phyloP scores from a whole-genome alignment of 2,329 filamentous ascomycete species.

The Aspergillus sp. region DNA sequence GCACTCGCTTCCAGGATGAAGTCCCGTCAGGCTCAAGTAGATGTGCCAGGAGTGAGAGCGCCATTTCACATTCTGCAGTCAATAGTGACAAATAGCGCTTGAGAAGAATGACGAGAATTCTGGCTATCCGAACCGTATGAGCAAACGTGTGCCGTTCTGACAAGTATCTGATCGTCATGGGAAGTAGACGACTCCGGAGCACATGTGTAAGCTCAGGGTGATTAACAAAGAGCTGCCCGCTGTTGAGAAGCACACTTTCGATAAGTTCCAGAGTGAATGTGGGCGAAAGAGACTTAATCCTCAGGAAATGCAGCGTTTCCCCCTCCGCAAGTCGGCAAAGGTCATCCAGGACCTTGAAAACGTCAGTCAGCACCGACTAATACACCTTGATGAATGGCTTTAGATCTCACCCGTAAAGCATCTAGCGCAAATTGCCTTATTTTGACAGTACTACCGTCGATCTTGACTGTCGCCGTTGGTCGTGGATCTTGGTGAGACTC shows the following conservation, averaged over 20 bases:
- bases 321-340: slow-evolving; percentile 86
- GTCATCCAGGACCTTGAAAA: slow-evolving; percentile 76
- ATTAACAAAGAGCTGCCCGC: slow-evolving; percentile 75
- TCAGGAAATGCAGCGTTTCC: slow-evolving; percentile 79
- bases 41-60: slow-evolving; percentile 79
- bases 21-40: slow-evolving; percentile 83
- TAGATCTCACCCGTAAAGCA: slow-evolving; percentile 68
- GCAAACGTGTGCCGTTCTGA: slow-evolving; percentile 80
- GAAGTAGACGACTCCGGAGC: slow-evolving; percentile 77
- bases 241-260: slow-evolving; percentile 85
- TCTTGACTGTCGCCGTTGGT: slow-evolving; percentile 68
- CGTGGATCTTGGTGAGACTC: slow-evolving; percentile 52
- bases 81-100: slow-evolving; percentile 77
- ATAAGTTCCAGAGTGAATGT: slow-evolving; percentile 90
- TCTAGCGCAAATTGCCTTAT: slow-evolving; percentile 80
- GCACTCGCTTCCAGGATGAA: slow-evolving; percentile 79
- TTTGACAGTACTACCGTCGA: slow-evolving; percentile 66
- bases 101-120: slow-evolving; percentile 81
- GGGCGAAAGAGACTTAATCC: slow-evolving; percentile 75
- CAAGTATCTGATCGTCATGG: slow-evolving; percentile 76
- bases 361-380: slow-evolving; percentile 2
- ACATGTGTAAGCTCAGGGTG: slow-evolving; percentile 83
- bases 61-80: slow-evolving; percentile 78
- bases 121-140: slow-evolving; percentile 77
- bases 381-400: background rate